Evolutionary conservation across 768 basidiomycete genomes (phyloP).

Genomic region (Sarcodon aspratus): DNA sequence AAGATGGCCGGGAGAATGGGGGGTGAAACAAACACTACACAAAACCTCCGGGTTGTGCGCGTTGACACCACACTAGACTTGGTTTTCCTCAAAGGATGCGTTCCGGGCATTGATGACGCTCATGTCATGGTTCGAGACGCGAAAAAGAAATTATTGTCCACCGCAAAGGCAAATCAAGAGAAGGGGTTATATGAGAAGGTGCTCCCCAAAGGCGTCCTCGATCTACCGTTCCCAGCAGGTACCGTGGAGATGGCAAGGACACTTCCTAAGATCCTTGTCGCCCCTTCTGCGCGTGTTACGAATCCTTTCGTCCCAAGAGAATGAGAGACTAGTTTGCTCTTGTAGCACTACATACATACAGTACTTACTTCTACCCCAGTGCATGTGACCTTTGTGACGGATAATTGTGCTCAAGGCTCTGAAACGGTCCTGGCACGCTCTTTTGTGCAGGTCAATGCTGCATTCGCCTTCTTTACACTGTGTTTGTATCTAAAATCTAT

Average conservation of each 20-base stretch:
- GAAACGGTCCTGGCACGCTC: too few species aligned
- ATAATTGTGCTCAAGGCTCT: too few species aligned
- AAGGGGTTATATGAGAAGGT: constrained; percentile 69
- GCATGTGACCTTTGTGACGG: too few species aligned
- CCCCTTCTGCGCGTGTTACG: constrained; percentile 61
- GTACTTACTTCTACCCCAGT: too few species aligned
- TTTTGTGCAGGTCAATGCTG: too few species aligned
- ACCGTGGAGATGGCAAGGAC: constrained; percentile 61
- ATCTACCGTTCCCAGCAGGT: constrained; percentile 89
- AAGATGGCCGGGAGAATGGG: constrained; percentile 98
- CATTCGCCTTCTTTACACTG: too few species aligned
- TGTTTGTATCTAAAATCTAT: not conserved
- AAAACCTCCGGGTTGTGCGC: constrained; percentile 83
- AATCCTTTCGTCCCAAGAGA: constrained; percentile 70
- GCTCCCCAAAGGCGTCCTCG: constrained; percentile 71
- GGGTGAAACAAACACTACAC: constrained; percentile 65
- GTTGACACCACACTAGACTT: constrained; percentile 82
- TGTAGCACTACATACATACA: too few species aligned
- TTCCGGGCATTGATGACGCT: constrained; percentile 84
- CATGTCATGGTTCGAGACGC: constrained; percentile 82
- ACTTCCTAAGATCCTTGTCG: constrained; percentile 55
- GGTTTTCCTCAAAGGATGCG: constrained; percentile 82
- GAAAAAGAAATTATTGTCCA: constrained; percentile 69
- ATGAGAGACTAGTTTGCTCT: constrained; percentile 20
- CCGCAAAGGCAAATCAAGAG: constrained; percentile 51